Evolutionary conservation across 2,329 filamentous ascomycete genomes (phyloP).

Genomic region (Fusarium acutatum): DNA sequence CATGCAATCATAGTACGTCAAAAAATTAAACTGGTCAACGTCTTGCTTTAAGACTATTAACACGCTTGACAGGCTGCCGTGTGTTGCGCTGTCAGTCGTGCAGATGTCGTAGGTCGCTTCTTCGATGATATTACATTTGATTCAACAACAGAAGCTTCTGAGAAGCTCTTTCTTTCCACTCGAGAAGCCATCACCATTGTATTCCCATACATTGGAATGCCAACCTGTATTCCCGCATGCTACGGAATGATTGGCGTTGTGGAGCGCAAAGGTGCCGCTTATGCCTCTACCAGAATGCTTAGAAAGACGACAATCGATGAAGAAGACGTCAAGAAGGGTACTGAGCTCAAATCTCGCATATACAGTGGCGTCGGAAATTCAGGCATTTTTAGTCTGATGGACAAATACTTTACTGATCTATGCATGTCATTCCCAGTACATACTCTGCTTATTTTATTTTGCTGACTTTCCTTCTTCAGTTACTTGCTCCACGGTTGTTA

Average conservation of each 20-base stretch:
- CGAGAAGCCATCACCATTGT: conserved; percentile 28
- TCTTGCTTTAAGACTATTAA: background rate
- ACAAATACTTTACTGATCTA: conserved; percentile 26
- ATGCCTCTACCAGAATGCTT: conserved; percentile 19
- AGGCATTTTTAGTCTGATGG: conserved; percentile 23
- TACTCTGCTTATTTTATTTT: no score
- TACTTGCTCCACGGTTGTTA: conserved; percentile 23
- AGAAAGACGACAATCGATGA: conserved; percentile 18
- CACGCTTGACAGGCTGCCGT: conserved; percentile 6
- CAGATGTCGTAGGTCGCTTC: conserved; percentile 19
- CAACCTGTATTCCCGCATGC: conserved; percentile 29
- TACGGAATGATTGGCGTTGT: conserved; percentile 33
- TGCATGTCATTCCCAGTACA: no score
- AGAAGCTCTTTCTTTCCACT: conserved; percentile 8
- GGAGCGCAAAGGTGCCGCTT: conserved; percentile 13
- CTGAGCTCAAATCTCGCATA: conserved; percentile 12
- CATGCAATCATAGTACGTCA: conserved; percentile 12
- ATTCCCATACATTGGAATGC: conserved; percentile 25
- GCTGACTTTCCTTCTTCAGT: background rate
- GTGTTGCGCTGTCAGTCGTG: conserved; percentile 24
- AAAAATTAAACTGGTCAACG: accelerated
- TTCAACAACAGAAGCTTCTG: background rate
- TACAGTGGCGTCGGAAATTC: conserved; percentile 26
- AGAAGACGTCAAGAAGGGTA: conserved; percentile 8
- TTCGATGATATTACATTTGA: conserved; percentile 25